Evolutionary conservation across 75 land plant species (phyloP).

Genomic region (Picea glauca): DNA sequence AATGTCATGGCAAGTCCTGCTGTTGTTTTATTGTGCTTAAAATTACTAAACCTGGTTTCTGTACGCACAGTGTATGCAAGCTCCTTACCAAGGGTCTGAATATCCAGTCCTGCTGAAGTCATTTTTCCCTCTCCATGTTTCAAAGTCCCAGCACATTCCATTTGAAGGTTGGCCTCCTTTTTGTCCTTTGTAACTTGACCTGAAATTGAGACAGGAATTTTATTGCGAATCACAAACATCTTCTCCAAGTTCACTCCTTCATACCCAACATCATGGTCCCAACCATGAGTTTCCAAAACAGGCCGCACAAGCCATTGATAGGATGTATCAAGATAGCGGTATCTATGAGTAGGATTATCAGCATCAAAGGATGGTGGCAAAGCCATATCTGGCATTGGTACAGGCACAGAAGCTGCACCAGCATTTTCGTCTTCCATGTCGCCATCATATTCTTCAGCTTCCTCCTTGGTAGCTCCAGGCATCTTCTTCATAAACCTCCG

Average conservation of each 20-base stretch:
- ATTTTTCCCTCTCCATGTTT: constrained; percentile 86
- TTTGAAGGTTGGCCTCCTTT: constrained; percentile 82
- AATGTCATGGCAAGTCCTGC: constrained; percentile 69
- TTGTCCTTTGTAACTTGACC: constrained; percentile 90
- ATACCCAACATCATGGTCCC: constrained; percentile 99
- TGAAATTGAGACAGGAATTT: constrained; percentile 64
- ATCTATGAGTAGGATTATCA: constrained; percentile 68
- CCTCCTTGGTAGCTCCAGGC: constrained; percentile 34
- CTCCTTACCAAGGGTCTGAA: constrained; percentile 86
- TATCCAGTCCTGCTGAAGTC: constrained; percentile 72
- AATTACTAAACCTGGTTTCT: constrained; percentile 82
- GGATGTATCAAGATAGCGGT: constrained; percentile 79
- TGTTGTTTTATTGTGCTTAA: constrained; percentile 72
- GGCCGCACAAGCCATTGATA: constrained; percentile 81
- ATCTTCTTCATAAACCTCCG: constrained; percentile 63
- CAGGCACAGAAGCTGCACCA: constrained; percentile 71
- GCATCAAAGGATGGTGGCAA: constrained; percentile 90
- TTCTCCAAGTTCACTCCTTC: constrained; percentile 91
- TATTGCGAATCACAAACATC: constrained; percentile 45
- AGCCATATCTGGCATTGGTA: constrained; percentile 89
- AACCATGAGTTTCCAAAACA: constrained; percentile 96
- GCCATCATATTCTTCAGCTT: constrained; percentile 44
- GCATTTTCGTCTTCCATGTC: constrained; percentile 49
- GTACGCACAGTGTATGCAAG: constrained; percentile 81
- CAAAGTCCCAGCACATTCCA: constrained; percentile 80